Evolutionary conservation across 257 asterid genomes (phyloP).

Genomic region (Nemophila menziesii): DNA sequence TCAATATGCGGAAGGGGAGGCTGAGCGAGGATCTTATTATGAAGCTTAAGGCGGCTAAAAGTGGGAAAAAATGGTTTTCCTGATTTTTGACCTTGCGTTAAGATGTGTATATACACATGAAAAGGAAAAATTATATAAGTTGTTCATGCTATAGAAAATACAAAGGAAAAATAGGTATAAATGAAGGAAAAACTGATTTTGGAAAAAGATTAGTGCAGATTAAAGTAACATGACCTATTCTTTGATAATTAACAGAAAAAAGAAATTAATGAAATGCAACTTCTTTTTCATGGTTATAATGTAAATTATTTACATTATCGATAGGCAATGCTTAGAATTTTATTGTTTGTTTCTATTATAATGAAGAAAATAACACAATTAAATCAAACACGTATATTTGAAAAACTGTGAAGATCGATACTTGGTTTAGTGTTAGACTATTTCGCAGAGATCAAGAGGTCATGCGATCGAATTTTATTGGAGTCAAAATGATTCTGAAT

Average conservation of each 20-base stretch:
- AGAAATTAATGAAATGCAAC: too few relatives aligned
- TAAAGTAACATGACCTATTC: neutral
- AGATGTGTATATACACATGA: neutral
- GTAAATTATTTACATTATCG: neutral
- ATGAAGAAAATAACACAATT: too few relatives aligned
- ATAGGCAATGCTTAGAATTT: too few relatives aligned
- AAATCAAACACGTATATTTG: too few relatives aligned
- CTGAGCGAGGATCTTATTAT: conserved; percentile 82
- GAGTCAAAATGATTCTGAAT: too few relatives aligned
- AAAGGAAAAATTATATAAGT: neutral
- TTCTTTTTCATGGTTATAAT: too few relatives aligned
- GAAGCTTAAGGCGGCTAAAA: conserved; percentile 56
- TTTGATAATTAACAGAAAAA: neutral
- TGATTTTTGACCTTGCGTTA: conserved; percentile 18
- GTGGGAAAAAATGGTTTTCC: conserved; percentile 59
- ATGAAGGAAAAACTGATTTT: neutral
- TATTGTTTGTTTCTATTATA: too few relatives aligned
- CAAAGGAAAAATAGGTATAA: neutral
- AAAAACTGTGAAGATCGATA: too few relatives aligned
- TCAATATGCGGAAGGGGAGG: conserved; percentile 85
- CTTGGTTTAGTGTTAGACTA: too few relatives aligned
- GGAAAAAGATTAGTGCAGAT: neutral
- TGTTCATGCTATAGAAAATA: neutral
- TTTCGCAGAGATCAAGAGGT: too few relatives aligned
- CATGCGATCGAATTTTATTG: too few relatives aligned